Conservation (phyloP, 1,139 yeast species). For the Suhomyces ambrosiae region DNA sequence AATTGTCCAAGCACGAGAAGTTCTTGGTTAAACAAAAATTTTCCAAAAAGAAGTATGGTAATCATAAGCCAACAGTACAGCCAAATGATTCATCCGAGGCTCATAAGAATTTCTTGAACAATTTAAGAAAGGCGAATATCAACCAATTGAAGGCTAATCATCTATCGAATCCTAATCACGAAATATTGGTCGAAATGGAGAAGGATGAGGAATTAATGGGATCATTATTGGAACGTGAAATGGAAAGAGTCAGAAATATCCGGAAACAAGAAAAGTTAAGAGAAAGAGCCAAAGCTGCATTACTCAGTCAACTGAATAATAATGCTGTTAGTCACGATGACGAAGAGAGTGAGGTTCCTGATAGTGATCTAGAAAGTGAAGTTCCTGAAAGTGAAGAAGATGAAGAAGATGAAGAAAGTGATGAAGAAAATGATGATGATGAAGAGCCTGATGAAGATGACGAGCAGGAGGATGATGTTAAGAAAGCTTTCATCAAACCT, state of each 20-base stretch:
- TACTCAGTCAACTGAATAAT: constrained; percentile 23
- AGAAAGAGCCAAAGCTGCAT: constrained; percentile 41
- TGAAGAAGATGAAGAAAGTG: constrained; percentile 23
- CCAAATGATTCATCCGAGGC: constrained; percentile 6
- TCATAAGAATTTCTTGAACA: constrained; percentile 12
- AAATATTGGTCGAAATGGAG: constrained; percentile 37
- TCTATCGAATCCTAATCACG: constrained; percentile 32
- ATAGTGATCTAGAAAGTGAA: constrained; percentile 18
- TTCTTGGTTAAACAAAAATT: constrained; percentile 40
- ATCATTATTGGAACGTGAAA: constrained; percentile 61
- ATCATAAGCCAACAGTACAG: constrained; percentile 4
- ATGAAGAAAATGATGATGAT: constrained; percentile 23
- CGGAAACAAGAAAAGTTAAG: constrained; percentile 52
- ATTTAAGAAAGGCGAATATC: constrained; percentile 39
- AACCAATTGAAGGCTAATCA: constrained; percentile 34
- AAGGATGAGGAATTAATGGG: constrained; percentile 49
- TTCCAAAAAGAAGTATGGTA: constrained; percentile 23
- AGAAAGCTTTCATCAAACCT: constrained; percentile 3
- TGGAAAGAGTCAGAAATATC: constrained; percentile 53
- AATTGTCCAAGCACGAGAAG: constrained; percentile 39
- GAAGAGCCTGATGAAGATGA: constrained; percentile 25
- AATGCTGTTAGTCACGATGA: constrained; percentile 22
- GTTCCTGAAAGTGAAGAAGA: constrained; percentile 10
- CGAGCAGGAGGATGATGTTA: constrained; percentile 14
- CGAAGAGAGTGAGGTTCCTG: constrained; percentile 25